These are phyloP conservation scores for Rhizopogon vulgaris DNA, from an alignment of 768 basidiomycete genomes.

Conservation along the genomic window DNA sequence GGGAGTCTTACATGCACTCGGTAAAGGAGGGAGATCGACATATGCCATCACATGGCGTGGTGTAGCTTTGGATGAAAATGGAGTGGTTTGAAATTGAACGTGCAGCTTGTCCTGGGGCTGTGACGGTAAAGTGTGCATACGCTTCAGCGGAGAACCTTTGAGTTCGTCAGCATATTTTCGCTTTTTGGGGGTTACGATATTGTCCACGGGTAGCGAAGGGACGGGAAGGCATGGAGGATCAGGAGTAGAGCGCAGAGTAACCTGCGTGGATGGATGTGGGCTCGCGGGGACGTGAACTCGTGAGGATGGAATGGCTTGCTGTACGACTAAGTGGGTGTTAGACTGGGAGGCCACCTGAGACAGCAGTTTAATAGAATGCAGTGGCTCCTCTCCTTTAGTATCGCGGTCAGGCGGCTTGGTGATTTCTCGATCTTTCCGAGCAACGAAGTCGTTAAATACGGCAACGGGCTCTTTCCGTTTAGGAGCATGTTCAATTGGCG, in stretches of 20 bases:
- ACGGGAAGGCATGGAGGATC: conserved; percentile 54
- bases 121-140: conserved; percentile 28
- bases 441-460: conserved; percentile 66
- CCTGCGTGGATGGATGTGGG: conserved; percentile 17
- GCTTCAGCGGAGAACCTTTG: conserved; percentile 60
- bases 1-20: conserved; percentile 22
- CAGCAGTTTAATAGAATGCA: conserved; percentile 14
- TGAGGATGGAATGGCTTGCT: not conserved
- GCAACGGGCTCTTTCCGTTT: conserved; percentile 51
- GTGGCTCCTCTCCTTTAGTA: conserved; percentile 12
- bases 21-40: conserved; percentile 26
- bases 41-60: conserved; percentile 28
- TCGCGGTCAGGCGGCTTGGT: conserved; percentile 19
- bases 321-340: not conserved
- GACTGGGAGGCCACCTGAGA: conserved; percentile 1
- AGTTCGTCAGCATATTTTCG: conserved; percentile 58
- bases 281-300: not conserved
- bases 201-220: conserved; percentile 13
- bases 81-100: not conserved
- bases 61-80: conserved; percentile 19
- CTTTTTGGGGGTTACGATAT: conserved; percentile 56
- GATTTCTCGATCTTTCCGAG: conserved; percentile 44
- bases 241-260: conserved; percentile 6
- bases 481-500: conserved; percentile 24
- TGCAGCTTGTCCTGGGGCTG: not conserved